Percentiles rank a stretch among this genome's conserved stretches.
Conservation (phyloP, 2,329 filamentous ascomycete genomes). For the Metarhizium humberi region DNA sequence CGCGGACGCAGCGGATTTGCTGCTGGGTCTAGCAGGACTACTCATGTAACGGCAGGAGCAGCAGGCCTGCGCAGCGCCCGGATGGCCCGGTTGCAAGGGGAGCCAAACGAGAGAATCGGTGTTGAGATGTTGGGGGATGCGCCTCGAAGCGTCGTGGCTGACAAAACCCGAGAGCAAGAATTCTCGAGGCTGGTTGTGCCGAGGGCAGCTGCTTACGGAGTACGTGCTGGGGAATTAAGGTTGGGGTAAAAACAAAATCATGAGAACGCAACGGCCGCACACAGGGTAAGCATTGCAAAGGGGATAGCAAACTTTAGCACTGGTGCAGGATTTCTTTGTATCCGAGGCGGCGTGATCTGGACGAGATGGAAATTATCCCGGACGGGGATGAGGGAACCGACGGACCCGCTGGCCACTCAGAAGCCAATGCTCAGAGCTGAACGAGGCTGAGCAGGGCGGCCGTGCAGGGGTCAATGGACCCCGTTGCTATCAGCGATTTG, state of each 20-base stretch:
- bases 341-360: neutral
- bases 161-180: neutral
- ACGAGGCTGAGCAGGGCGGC: neutral
- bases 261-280: neutral
- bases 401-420: neutral
- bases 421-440: neutral
- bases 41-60: slow-evolving; percentile 25
- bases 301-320: neutral
- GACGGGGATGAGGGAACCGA: neutral
- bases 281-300: neutral
- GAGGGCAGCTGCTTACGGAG: neutral
- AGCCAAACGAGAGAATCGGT: neutral
- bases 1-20: slow-evolving; percentile 20
- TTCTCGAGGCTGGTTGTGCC: neutral
- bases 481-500: too few relatives aligned
- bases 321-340: neutral
- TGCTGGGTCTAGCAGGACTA: slow-evolving; percentile 26
- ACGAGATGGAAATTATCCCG: neutral
- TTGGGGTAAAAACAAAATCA: neutral
- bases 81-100: neutral
- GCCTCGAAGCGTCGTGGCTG: neutral
- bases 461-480: neutral
- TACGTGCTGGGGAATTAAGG: neutral
- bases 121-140: neutral
- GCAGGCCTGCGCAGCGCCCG: neutral